Evolutionary conservation across 345 rosid species (phyloP), one percentile per base, ranked within the genome.

Genomic region (Citrus cavaleriei): DNA sequence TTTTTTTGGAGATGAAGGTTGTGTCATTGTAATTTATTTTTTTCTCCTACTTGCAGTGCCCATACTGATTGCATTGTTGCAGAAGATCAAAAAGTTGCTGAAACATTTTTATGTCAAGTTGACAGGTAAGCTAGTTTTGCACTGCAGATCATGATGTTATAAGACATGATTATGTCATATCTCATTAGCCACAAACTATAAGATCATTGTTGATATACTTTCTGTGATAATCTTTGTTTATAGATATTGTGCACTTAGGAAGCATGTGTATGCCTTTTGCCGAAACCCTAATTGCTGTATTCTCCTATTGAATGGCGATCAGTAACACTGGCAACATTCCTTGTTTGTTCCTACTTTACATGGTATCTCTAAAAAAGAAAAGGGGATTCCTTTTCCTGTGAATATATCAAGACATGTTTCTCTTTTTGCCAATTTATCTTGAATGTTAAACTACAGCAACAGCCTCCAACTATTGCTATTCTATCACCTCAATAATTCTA

Each of bases 21-120:
- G 30, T 35, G 24, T 24, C 19, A 27, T 67, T 7, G 21, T 57
- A 5, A 34, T 54, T 54, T 24, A 54, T n/a, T 37, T 76, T 12
- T 63, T 16, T 21, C 35, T 34, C 32, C 57, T 74, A 19, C 79
- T 62, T 74, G 77, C 88, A 89, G 91, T 72, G 82, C 90, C 12
- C 91, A 89, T 70, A 87, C 91, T 61, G 91, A 89, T 75, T 87
- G 90, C 70, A 85, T 89, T 49, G 70, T 89, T 38, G 68, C 91
- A 21, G 90, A 89, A 73, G 87, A 89, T 79, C 79, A 57, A 8
- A 81, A 85, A 64, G 87, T 79, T 65, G 88, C 86, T 27, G 87
- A 89, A 82, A 57, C 77, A 34, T 89, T 89, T 77, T 78, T 89
- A 65, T 70, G 72, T 54, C 86, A 77, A 75, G 87, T 89, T 72